phyloP scores from a whole-genome alignment of 2,329 filamentous ascomycete species.

The Colletotrichum tropicale region DNA sequence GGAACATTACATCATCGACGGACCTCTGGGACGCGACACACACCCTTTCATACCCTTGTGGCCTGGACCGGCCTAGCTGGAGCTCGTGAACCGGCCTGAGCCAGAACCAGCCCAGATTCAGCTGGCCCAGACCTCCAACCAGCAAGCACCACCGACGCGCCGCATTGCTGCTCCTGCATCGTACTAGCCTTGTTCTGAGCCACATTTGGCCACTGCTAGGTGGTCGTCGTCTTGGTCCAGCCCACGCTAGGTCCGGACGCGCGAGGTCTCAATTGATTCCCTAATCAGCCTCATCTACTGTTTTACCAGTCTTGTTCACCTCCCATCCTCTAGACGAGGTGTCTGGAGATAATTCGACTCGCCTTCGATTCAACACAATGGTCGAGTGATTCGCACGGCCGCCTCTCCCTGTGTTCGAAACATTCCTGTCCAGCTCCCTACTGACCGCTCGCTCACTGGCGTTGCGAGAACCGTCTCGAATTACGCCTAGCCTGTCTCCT shows the following conservation, averaged over 20 bases:
- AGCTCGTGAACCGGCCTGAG: neutral
- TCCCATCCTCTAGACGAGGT: neutral
- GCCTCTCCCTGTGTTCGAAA: neutral
- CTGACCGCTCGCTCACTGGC: neutral
- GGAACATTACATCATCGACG: constrained; percentile 12
- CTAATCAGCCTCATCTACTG: neutral
- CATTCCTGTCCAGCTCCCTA: neutral
- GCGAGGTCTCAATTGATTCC: constrained; percentile 2
- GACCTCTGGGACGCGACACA: neutral
- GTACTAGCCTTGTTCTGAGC: constrained; percentile 7
- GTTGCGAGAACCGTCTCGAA: neutral
- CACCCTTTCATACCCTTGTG: neutral
- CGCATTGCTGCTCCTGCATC: constrained; percentile 2
- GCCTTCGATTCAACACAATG: neutral
- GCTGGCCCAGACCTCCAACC: neutral
- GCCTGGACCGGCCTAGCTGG: neutral
- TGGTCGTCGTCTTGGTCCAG: constrained; percentile 1
- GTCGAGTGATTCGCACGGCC: neutral
- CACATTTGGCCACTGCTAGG: neutral
- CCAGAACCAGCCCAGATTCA: neutral
- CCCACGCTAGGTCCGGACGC: constrained; percentile 5
- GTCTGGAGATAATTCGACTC: neutral
- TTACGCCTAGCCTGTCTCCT: neutral
- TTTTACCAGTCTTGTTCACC: neutral
- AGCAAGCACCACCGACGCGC: neutral